Base-by-base conservation (phyloP, 495 filamentous ascomycete genomes). In the Penicillium psychrofluorescens region DNA sequence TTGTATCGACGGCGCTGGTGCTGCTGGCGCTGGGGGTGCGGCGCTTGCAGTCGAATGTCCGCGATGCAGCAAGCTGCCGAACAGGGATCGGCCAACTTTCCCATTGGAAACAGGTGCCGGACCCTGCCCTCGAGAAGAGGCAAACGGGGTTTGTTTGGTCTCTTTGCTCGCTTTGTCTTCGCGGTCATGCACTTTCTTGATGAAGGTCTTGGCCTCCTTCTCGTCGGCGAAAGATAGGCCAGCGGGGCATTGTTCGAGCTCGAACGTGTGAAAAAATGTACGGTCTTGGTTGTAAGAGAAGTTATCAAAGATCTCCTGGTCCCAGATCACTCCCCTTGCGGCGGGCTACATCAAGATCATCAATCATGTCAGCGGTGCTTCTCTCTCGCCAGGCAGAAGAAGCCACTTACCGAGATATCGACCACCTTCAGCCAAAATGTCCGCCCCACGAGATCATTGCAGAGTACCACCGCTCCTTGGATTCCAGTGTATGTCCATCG, bases 341-440 rank as follows among this genome's bases (percentile, higher is more conserved):
- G 85, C 72, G 30, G 85, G 77, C 88, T 95, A 53, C 14, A 46
- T 36, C 33, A 22, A 22, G 22, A 22, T 22, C 22, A 22, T 22
- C 22, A 22, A 22, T 30, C 32, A 41, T 29, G 48, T 61, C 45
- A 66, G 54, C 43, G 27, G 12, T 39, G 22, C 35, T 41, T 29
- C 38, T 43, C 9, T 40, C 27, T 22, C 22, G 22, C 2, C 22
- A 22, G 4, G 22, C 14, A 11, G 31, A 9, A 12, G 40, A 13
- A 11, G 46, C 31, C 41, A 79, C 88, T 50, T 69, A 95, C 90
- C 61, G 87, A 95, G 43, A 98, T 79, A 67, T 98, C 92, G 38
- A 98, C 92, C 62, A 98, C 70, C 68, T 98, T 98, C 47, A 98
- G 67, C 87, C 92, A 98, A 64, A 88, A 92, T 2, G 94, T 95